Percentiles rank a stretch among this genome's conserved stretches.
phyloP scores from a whole-genome alignment of 1,284 basidiomycete genomes.

The Pseudozyma thailandica region DNA sequence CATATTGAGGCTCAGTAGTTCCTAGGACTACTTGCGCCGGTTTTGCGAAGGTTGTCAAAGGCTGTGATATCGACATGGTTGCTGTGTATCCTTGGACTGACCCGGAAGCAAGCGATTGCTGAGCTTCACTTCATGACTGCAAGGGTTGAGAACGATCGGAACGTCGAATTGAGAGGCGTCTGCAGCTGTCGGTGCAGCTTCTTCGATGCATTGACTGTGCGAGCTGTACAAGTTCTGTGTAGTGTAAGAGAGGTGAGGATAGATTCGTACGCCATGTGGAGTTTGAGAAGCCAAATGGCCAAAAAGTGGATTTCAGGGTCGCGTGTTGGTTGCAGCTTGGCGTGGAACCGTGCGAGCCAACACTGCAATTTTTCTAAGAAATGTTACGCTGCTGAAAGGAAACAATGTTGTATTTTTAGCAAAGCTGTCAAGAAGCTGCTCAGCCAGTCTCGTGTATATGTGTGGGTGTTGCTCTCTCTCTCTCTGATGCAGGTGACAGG shows the following conservation, averaged over 20 bases:
- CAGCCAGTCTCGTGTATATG: background rate
- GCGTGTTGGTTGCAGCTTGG: conserved; percentile 2
- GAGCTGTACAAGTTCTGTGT: too few relatives aligned
- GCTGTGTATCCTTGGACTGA: background rate
- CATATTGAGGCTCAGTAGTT: conserved; percentile 3
- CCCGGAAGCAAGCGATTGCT: background rate
- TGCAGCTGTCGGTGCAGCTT: background rate
- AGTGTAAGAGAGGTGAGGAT: background rate
- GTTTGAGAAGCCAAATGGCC: background rate
- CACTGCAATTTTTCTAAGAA: background rate
- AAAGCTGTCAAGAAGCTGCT: background rate
- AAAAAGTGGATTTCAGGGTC: conserved; percentile 6
- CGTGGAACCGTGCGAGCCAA: conserved; percentile 28
- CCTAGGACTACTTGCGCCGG: conserved; percentile 35
- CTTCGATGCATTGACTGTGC: too few relatives aligned
- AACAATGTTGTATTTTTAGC: background rate
- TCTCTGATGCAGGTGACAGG: background rate
- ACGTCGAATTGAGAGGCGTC: background rate
- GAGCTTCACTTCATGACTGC: conserved; percentile 4
- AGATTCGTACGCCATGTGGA: background rate
- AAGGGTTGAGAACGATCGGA: background rate
- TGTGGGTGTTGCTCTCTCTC: background rate
- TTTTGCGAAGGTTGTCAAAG: conserved; percentile 9
- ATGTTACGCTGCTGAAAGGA: background rate
- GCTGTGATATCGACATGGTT: conserved; percentile 13